Evolutionary conservation across 768 basidiomycete species (phyloP).

Genomic region (Asterophora parasitica): DNA sequence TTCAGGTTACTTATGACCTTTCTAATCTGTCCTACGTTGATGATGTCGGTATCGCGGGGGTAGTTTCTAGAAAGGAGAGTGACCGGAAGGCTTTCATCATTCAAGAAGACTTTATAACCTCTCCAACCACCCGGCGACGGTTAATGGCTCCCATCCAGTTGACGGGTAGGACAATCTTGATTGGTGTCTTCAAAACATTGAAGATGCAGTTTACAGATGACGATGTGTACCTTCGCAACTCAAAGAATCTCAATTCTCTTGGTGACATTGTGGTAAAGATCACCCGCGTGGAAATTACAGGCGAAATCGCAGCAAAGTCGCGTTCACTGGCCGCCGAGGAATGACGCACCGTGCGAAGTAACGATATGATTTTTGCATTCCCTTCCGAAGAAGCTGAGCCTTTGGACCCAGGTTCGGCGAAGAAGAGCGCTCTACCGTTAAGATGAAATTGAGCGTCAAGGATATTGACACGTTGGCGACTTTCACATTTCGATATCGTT

Average conservation of each 20-base stretch:
- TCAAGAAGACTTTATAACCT: not conserved
- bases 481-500: not conserved
- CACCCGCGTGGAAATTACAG: not conserved
- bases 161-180: not conserved
- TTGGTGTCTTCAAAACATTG: not conserved
- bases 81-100: too few relatives aligned
- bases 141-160: slow-evolving; percentile 3
- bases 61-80: too few relatives aligned
- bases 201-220: slow-evolving; percentile 1
- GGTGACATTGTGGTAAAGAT: slow-evolving; percentile 1
- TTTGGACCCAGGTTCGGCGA: not conserved
- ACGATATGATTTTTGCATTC: too few relatives aligned
- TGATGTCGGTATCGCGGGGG: not conserved
- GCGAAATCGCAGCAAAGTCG: not conserved
- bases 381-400: too few relatives aligned
- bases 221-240: slow-evolving; percentile 1
- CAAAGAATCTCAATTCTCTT: not conserved
- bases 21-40: not conserved
- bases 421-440: too few relatives aligned
- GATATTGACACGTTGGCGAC: not conserved
- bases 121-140: not conserved
- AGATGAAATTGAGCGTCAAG: too few relatives aligned
- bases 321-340: too few relatives aligned
- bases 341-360: not conserved
- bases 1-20: not conserved